phyloP scores from a whole-genome alignment of 805 yeast genomes.

The Saturnispora serradocipensis region DNA sequence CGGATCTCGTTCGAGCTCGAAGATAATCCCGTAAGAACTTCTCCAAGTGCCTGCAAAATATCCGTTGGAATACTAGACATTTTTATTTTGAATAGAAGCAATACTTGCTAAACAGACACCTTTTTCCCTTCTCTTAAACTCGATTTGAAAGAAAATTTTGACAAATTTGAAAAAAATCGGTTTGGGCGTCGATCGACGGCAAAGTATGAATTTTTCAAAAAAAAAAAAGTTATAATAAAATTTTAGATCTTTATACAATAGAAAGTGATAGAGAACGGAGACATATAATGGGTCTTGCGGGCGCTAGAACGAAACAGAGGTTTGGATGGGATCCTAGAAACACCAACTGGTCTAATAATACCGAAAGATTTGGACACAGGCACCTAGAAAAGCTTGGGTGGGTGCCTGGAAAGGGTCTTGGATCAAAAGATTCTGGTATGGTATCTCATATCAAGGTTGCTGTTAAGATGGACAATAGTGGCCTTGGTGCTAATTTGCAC shows the following conservation, averaged over 20 bases:
- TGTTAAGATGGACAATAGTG: constrained; percentile 73
- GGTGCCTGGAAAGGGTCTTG: constrained; percentile 88
- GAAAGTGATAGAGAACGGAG: background rate
- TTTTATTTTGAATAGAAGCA: background rate
- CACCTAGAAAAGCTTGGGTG: constrained; percentile 80
- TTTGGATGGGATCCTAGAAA: constrained; percentile 91
- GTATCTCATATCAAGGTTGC: constrained; percentile 78
- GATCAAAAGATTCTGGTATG: constrained; percentile 54
- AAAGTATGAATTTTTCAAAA: background rate
- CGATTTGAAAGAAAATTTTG: background rate
- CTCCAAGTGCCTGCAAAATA: constrained; percentile 41
- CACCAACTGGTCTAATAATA: constrained; percentile 87
- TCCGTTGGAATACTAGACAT: constrained; percentile 53
- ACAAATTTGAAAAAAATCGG: background rate
- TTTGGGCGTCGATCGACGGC: background rate
- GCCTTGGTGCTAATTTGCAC: constrained; percentile 79
- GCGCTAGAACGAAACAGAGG: constrained; percentile 67
- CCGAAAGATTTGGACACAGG: constrained; percentile 76
- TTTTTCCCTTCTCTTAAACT: background rate
- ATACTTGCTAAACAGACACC: background rate
- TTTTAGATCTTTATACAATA: background rate
- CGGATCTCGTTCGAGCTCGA: constrained; percentile 73
- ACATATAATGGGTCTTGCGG: constrained; percentile 67
- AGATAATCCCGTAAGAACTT: constrained; percentile 57
- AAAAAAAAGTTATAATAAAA: background rate